These are phyloP conservation scores for Yamadazyma membranifaciens DNA, from an alignment of 1,139 yeast species.

Conservation along the genomic window DNA sequence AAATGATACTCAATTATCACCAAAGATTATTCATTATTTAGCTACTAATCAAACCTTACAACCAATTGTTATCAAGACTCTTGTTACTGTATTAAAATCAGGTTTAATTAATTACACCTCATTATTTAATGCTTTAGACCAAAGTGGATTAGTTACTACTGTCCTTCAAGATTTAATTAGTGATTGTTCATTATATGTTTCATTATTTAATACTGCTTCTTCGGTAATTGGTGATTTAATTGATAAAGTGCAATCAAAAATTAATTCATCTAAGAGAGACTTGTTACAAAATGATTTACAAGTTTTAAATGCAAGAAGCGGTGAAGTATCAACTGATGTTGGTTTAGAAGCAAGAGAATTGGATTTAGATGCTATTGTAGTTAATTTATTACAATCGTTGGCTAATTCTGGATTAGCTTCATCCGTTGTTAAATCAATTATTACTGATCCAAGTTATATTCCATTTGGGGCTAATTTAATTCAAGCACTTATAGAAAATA, in stretches of 20 bases:
- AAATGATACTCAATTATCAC: constrained; percentile 39
- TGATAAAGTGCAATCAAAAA: constrained; percentile 23
- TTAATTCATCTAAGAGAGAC: constrained; percentile 20
- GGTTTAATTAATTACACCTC: constrained; percentile 33
- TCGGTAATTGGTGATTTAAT: constrained; percentile 28
- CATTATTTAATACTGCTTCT: constrained; percentile 35
- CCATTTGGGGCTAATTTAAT: constrained; percentile 39
- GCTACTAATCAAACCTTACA: constrained; percentile 34
- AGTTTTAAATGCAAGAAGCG: not conserved
- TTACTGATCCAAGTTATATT: constrained; percentile 38
- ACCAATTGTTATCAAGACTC: constrained; percentile 34
- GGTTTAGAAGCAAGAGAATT: constrained; percentile 14
- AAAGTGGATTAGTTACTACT: constrained; percentile 36
- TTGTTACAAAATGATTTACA: constrained; percentile 8
- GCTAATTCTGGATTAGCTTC: constrained; percentile 43
- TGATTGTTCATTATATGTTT: constrained; percentile 41
- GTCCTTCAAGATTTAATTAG: constrained; percentile 39
- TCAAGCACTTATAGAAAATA: constrained; percentile 26
- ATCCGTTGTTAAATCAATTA: constrained; percentile 38
- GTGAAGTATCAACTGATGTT: not conserved
- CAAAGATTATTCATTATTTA: constrained; percentile 34
- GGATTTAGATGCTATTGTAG: constrained; percentile 30
- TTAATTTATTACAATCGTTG: constrained; percentile 41
- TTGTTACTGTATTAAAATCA: constrained; percentile 32
- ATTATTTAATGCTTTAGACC: constrained; percentile 38